Evolutionary conservation across 768 basidiomycete genomes (phyloP), one percentile per base, ranked within the genome.

Genomic region (Pleurotus salmoneostramineus): DNA sequence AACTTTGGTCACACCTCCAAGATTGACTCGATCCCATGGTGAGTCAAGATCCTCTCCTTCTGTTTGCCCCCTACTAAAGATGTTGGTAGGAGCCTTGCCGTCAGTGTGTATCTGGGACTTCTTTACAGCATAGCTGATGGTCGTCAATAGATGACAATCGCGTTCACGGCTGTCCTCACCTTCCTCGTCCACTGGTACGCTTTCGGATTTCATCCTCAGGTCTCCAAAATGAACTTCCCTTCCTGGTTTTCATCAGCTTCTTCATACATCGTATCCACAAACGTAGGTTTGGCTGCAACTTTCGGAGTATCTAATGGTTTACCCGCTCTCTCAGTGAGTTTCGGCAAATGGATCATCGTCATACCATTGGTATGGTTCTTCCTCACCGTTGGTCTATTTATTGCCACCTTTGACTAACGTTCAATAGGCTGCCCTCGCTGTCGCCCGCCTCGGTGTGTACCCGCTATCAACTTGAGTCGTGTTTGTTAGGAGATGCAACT

Each of bases 21-120:
- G 33, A 75, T 80, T 36, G 76, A 82, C 57, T 65, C 56, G 12
- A 77, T 83, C 49, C 75, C 80, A 12, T 73, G 74, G 83, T 82
- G 58, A n/a, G n/a, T n/a, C n/a, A n/a, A n/a, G n/a, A n/a, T n/a
- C n/a, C n/a, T n/a, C 17, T 34, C 21, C 34, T 7, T 12, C 14
- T 27, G n/a, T 31, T 34, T 27, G 21, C 21, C 21, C 48, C 5
- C 36, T 12, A 49, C 14, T 47, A 43, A 17, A 49, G 27, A 46
- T 32, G 8, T 37, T 52, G 14, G 21, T 56, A 77, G 76, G 75
- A 70, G 72, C 46, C 64, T 77, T 7, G 71, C 76, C 17, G 77
- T 78, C 14, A 10, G 14, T n/a, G 8, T 14, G 3, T 35, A 6
- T 45, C n/a, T 60, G 58, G 47, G 35, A 34, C 46, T 15, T 3